These are phyloP conservation scores for Candida rishiriensis DNA, from an alignment of 805 yeast genomes.

Conservation along the genomic window DNA sequence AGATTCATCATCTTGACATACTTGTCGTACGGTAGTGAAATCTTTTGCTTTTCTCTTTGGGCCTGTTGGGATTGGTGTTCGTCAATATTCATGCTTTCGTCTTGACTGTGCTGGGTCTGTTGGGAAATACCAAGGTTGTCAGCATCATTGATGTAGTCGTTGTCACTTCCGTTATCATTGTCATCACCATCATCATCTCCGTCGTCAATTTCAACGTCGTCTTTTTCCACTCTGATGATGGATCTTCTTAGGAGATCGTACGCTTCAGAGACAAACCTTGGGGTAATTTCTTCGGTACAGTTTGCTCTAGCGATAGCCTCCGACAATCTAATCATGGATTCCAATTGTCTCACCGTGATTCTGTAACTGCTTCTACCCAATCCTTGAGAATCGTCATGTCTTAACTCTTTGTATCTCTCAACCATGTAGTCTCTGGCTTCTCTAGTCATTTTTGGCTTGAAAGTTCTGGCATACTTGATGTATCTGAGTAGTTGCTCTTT, in stretches of 20 bases:
- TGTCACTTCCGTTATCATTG: slow-evolving; percentile 30
- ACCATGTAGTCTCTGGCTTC: slow-evolving; percentile 78
- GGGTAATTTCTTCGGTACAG: slow-evolving; percentile 83
- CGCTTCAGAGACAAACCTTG: slow-evolving; percentile 88
- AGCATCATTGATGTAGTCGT: slow-evolving; percentile 28
- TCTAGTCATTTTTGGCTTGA: slow-evolving; percentile 82
- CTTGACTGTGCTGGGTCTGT: slow-evolving; percentile 10
- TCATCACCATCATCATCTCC: slow-evolving; percentile 36
- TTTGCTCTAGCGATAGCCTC: slow-evolving; percentile 98
- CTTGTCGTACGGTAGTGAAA: slow-evolving; percentile 74
- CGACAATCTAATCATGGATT: slow-evolving; percentile 84
- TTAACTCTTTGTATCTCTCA: slow-evolving; percentile 73
- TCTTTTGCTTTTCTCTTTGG: slow-evolving; percentile 29
- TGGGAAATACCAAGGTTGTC: slow-evolving; percentile 2
- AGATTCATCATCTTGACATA: slow-evolving; percentile 80
- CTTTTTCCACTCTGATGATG: slow-evolving; percentile 89
- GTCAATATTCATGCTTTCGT: neutral
- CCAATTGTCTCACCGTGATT: slow-evolving; percentile 95
- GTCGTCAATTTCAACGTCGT: slow-evolving; percentile 84
- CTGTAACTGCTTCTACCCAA: slow-evolving; percentile 80
- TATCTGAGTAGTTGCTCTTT: slow-evolving; percentile 86
- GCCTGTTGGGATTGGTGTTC: slow-evolving; percentile 3
- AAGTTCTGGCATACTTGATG: slow-evolving; percentile 87
- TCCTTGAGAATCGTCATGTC: slow-evolving; percentile 90
- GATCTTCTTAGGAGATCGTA: slow-evolving; percentile 85